Evolutionary conservation across 306 rosid species (phyloP).

Genomic region (Pterocarpus santalinus): DNA sequence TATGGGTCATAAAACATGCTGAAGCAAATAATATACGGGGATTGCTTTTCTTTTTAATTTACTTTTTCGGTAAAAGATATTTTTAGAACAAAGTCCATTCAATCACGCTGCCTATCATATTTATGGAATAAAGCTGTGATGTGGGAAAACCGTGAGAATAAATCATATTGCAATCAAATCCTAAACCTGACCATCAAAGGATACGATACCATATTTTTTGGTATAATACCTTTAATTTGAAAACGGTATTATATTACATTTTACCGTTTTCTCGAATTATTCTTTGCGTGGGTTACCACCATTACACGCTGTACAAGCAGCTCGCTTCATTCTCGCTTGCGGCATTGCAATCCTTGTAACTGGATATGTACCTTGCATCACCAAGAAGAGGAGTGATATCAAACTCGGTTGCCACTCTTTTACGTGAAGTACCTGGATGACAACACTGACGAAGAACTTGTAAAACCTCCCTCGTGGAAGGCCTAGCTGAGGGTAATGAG

Average conservation of each 20-base stretch:
- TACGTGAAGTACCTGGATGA: conserved; percentile 45
- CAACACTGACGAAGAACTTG: conserved; percentile 66
- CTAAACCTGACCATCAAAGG: neutral
- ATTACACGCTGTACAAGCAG: conserved; percentile 43
- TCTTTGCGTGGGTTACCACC: neutral
- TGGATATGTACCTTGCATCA: conserved; percentile 58
- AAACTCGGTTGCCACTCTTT: conserved; percentile 53
- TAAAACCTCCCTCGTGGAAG: conserved; percentile 74
- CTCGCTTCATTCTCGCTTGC: conserved; percentile 44
- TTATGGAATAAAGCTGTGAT: neutral
- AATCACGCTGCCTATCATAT: neutral
- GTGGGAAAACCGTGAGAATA: neutral
- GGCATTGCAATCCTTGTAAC: conserved; percentile 61
- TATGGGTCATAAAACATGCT: conserved; percentile 2
- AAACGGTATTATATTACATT: neutral
- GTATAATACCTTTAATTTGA: neutral
- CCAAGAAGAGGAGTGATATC: conserved; percentile 71
- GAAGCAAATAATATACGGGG: neutral
- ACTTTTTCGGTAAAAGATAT: neutral
- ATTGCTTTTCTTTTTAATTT: neutral
- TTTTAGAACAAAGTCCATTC: neutral
- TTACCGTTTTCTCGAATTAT: neutral
- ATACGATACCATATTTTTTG: neutral
- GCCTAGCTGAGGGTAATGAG: conserved; percentile 68
- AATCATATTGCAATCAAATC: neutral